Base-by-base conservation (phyloP, 2,329 filamentous ascomycete species). In the Penicillium sp. region DNA sequence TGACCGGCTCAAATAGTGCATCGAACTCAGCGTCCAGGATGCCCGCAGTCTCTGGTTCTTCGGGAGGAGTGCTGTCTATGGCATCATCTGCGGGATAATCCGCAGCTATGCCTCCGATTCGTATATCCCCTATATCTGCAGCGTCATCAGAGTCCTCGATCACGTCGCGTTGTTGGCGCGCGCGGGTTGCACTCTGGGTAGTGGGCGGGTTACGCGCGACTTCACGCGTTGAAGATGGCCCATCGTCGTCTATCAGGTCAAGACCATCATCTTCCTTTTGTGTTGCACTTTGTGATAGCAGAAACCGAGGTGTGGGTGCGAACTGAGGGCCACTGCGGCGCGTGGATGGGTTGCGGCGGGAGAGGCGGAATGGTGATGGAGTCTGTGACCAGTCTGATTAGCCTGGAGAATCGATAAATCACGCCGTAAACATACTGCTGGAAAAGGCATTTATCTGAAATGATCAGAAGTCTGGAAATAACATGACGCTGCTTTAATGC, bases 251-350 rank as follows among this genome's bases (percentile, higher is more conserved):
- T 39, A 65, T 63, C 38, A 62, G 61, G 7, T 71, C 65, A 5
- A 63, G 0, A 9, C 56, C 60, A 31, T 59, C 44, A 6, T 51
- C 57, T 1, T 47, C 21, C 19, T 33, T 50, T 13, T 58, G 57
- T 4, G 60, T 47, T 15, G 58, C 59, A 6, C 53, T 61, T 43
- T 71, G 70, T 0, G 71, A 73, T 8, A 73, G 55, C 9, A 73
- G 35, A 27, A 74, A 74, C 5, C 71, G 70, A 29, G 70, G 72
- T 1, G 71, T 72, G 6, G 68, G 68, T 2, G 72, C 71, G 57
- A 74, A 74, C 17, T 73, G 71, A 15, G 70, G 62, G 19, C 69
- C 65, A 44, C 47, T 66, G 42, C 64, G 62, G 31, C 68, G 70
- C 44, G 68, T 58, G 33, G 67, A 61, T 33, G 64, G 57, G 15